These are phyloP conservation scores for Bruguiera hainesii DNA, from an alignment of 441 rosid genomes.

Conservation along the genomic window DNA sequence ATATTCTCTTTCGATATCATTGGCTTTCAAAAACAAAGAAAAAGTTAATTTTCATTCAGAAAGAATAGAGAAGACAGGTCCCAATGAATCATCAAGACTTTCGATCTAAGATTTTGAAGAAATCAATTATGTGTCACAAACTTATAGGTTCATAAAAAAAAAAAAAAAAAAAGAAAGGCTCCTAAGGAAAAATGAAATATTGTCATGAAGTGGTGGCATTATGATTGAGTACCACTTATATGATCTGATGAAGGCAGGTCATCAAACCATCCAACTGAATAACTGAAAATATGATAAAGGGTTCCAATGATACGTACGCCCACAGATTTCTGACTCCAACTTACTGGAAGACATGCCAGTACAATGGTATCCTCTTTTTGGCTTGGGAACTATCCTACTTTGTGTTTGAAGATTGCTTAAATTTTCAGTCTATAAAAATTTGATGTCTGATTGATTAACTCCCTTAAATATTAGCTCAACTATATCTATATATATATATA, in stretches of 20 bases:
- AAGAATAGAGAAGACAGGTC: conserved; percentile 28
- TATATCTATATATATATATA: too few relatives aligned
- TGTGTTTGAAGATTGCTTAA: too few relatives aligned
- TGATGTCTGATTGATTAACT: too few relatives aligned
- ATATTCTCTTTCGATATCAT: conserved; percentile 19
- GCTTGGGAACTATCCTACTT: too few relatives aligned
- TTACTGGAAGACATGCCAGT: neutral
- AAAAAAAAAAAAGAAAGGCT: too few relatives aligned
- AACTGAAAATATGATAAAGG: conserved; percentile 12
- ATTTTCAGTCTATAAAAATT: too few relatives aligned
- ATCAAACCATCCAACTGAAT: conserved; percentile 17
- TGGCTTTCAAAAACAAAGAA: conserved; percentile 24
- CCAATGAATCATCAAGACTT: conserved; percentile 19
- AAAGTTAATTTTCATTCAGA: conserved; percentile 20
- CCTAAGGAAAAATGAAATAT: too few relatives aligned
- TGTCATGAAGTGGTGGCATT: conserved; percentile 1
- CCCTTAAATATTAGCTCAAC: too few relatives aligned
- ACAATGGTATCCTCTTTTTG: too few relatives aligned
- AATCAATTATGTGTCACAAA: too few relatives aligned
- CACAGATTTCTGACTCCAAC: neutral
- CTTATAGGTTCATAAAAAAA: too few relatives aligned
- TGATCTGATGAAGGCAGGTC: neutral
- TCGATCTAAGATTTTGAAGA: neutral
- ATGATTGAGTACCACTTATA: neutral
- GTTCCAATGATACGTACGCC: neutral